Evolutionary conservation across 2,329 filamentous ascomycete species (phyloP).

Genomic region (Acrocalymma vagum): DNA sequence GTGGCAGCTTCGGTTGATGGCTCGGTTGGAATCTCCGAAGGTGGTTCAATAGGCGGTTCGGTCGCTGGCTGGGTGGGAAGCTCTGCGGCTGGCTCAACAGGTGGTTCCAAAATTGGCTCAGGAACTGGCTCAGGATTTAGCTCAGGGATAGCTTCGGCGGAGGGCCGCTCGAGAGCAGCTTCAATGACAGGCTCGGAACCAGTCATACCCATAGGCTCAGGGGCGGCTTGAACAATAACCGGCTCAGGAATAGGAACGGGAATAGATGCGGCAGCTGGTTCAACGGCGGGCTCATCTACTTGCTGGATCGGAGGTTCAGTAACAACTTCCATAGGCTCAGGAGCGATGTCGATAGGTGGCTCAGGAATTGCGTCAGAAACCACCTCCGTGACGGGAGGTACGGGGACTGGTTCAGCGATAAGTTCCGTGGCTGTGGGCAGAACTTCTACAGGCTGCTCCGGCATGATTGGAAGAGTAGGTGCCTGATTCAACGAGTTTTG

Average conservation of each 20-base stretch:
- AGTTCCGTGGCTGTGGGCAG: conserved; percentile 8
- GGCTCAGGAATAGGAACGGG: conserved; percentile 2
- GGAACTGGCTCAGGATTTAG: not conserved
- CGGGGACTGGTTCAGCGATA: conserved; percentile 7
- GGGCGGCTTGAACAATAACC: not conserved
- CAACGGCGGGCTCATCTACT: not conserved
- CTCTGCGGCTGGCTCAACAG: conserved; percentile 3
- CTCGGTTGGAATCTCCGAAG: no score
- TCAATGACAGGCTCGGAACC: not conserved
- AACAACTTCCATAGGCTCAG: not conserved
- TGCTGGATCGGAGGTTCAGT: conserved; percentile 5
- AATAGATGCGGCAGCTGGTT: conserved; percentile 1
- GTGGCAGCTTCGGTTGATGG: no score
- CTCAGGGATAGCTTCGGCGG: conserved; percentile 4
- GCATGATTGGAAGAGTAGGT: conserved; percentile 24
- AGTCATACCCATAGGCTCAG: not conserved
- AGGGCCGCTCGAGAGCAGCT: conserved; percentile 1
- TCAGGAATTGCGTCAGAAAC: no score
- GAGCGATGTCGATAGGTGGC: no score
- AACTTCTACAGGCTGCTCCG: conserved; percentile 9
- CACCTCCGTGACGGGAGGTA: no score
- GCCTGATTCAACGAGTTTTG: conserved; percentile 44
- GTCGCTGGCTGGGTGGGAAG: not conserved
- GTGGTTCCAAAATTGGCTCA: conserved; percentile 2
- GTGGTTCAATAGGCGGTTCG: no score